A percentile compares a stretch with the other conserved stretches of the same genome.
These are phyloP conservation scores for Globisporangium solare DNA, from an alignment of 352 stramenopile genomes.

Conservation along the genomic window DNA sequence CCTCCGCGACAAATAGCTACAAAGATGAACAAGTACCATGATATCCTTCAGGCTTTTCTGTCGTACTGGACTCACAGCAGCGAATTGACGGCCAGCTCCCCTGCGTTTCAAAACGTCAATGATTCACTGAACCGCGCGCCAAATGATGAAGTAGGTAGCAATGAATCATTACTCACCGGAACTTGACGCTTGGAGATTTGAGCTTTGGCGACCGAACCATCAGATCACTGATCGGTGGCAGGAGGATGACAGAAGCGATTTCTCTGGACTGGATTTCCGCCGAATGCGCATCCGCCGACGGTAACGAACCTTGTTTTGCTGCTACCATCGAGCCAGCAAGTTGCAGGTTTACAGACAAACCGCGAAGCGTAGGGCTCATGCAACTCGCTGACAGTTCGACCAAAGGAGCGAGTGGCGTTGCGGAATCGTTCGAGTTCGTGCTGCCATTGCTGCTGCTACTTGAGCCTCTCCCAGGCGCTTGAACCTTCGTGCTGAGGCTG, in stretches of 20 bases:
- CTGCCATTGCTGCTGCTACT: constrained; percentile 6
- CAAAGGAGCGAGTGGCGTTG: neutral
- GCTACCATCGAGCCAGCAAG: constrained; percentile 7
- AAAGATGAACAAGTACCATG: constrained; percentile 22
- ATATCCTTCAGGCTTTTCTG: constrained; percentile 28
- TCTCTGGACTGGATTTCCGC: constrained; percentile 6
- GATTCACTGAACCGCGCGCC: neutral
- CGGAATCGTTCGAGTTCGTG: neutral
- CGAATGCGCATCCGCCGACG: constrained; percentile 16
- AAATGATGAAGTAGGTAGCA: neutral
- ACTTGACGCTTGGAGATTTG: constrained; percentile 34
- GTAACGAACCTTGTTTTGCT: constrained; percentile 20
- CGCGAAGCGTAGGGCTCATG: neutral
- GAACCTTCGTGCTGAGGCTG: neutral
- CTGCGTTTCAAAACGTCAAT: constrained; percentile 12
- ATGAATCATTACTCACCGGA: constrained; percentile 25
- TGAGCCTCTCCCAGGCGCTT: neutral
- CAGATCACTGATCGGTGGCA: constrained; percentile 34
- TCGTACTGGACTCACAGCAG: constrained; percentile 25
- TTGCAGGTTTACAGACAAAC: constrained; percentile 1
- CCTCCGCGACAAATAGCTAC: too few relatives aligned
- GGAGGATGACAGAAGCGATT: constrained; percentile 24
- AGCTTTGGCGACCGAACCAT: constrained; percentile 40
- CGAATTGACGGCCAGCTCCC: constrained; percentile 53
- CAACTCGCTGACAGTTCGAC: neutral